Evolutionary conservation across 2,329 filamentous ascomycete genomes (phyloP).

Genomic region (Cladophialophora immunda): DNA sequence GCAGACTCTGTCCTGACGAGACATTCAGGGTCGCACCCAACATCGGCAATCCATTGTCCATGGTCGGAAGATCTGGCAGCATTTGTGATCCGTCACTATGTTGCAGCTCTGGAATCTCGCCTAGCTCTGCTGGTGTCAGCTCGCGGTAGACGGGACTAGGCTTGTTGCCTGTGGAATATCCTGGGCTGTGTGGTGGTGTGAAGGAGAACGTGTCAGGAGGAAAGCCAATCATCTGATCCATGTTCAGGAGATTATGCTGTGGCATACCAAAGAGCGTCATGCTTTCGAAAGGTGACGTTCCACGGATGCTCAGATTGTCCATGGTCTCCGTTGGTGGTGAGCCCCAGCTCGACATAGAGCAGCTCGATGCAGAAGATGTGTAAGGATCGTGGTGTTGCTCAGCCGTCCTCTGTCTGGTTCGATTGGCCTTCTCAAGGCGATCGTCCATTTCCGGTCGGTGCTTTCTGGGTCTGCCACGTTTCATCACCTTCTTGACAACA

Average conservation of each 20-base stretch:
- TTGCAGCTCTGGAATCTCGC: constrained; percentile 24
- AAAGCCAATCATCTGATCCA: constrained; percentile 41
- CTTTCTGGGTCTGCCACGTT: constrained; percentile 73
- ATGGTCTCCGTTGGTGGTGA: constrained; percentile 54
- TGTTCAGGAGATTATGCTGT: constrained; percentile 23
- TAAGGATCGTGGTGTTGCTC: constrained; percentile 44
- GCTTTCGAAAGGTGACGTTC: constrained; percentile 46
- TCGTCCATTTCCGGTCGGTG: constrained; percentile 67
- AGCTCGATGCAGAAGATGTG: constrained; percentile 48
- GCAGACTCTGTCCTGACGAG: constrained; percentile 35
- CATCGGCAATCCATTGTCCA: constrained; percentile 31
- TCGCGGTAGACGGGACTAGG: constrained; percentile 50
- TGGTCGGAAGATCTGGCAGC: constrained; percentile 34
- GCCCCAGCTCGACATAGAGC: constrained; percentile 50
- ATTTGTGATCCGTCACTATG: constrained; percentile 24
- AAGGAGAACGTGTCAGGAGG: constrained; percentile 54
- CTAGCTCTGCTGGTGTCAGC: constrained; percentile 47
- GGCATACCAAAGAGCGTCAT: constrained; percentile 39
- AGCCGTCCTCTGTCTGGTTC: constrained; percentile 53
- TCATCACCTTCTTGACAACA: constrained; percentile 70
- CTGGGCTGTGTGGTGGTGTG: constrained; percentile 58
- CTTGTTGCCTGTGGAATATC: constrained; percentile 50
- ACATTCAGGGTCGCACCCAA: constrained; percentile 23
- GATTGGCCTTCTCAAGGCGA: constrained; percentile 64
- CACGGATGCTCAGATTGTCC: constrained; percentile 51